phyloP scores from a whole-genome alignment of 208 protist genomes.

The Trypanosoma avium region DNA sequence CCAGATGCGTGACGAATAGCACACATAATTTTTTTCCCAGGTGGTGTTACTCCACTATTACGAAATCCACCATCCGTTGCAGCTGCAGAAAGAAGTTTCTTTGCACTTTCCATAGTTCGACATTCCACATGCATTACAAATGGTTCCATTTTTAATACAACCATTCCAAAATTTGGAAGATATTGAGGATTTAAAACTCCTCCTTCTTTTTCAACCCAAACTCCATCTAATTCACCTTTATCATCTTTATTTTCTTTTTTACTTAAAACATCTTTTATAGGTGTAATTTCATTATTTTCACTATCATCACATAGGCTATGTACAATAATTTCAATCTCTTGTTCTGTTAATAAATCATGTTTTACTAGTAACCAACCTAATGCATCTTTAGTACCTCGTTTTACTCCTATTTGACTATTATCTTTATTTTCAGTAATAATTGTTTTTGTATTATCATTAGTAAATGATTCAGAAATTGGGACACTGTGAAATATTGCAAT shows the following conservation, averaged over 20 bases:
- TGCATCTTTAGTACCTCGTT: constrained; percentile 66
- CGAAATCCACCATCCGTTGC: constrained; percentile 76
- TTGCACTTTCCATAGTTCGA: constrained; percentile 73
- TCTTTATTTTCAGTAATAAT: too few species aligned
- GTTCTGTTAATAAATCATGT: constrained; percentile 63
- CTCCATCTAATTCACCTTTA: constrained; percentile 61
- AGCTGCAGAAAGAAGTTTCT: constrained; percentile 62
- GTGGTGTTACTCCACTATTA: constrained; percentile 85
- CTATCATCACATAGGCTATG: constrained; percentile 48
- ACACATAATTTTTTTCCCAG: constrained; percentile 77
- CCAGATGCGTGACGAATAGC: constrained; percentile 71
- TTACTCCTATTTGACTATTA: constrained; percentile 27
- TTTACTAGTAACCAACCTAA: constrained; percentile 84
- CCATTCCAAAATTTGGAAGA: constrained; percentile 43
- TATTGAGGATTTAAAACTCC: neutral
- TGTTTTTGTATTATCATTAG: too few species aligned
- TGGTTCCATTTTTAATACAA: constrained; percentile 85
- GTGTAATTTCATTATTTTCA: neutral
- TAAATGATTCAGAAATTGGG: neutral
- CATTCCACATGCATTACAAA: constrained; percentile 90
- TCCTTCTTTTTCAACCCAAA: constrained; percentile 16
- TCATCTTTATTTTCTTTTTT: neutral
- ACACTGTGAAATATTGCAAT: constrained; percentile 86
- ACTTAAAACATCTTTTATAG: neutral
- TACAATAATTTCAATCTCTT: constrained; percentile 60